These are phyloP conservation scores for Lactarius sp. DNA, from an alignment of 768 basidiomycete species.

Conservation along the genomic window DNA sequence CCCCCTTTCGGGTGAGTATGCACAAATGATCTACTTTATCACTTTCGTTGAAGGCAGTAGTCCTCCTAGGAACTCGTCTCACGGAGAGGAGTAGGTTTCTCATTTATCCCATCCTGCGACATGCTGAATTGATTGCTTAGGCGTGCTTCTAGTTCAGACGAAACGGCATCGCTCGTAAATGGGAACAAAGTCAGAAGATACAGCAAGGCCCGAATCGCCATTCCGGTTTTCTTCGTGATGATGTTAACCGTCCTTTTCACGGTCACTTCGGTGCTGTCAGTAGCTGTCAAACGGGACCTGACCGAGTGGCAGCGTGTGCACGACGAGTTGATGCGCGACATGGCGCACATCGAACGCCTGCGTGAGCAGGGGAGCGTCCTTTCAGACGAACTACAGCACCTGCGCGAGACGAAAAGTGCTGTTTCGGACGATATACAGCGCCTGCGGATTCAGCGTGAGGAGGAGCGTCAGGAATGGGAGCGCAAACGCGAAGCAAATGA, in stretches of 20 bases:
- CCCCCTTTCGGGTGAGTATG: conserved; percentile 1
- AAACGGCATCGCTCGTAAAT: conserved; percentile 3
- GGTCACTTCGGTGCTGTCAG: neutral
- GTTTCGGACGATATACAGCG: conserved; percentile 8
- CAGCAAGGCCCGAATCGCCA: neutral
- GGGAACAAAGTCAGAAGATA: neutral
- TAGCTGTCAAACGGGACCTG: neutral
- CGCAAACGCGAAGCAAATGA: conserved; percentile 22
- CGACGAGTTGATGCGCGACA: neutral
- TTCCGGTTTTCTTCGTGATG: neutral
- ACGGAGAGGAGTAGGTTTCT: neutral
- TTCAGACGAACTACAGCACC: neutral
- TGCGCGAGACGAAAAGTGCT: neutral
- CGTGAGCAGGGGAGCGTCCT: no score
- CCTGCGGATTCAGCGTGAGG: conserved; percentile 16
- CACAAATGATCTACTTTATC: neutral
- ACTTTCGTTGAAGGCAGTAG: neutral
- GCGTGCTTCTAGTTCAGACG: neutral
- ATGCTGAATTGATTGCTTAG: neutral
- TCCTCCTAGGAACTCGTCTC: neutral
- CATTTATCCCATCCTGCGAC: neutral
- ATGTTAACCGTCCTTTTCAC: neutral
- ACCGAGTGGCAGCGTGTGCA: conserved; percentile 10
- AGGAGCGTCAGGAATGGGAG: conserved; percentile 16
- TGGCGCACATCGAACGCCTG: neutral